Evolutionary conservation across 148 eudicot species (phyloP).

Genomic region (Nepenthes mirabilis): DNA sequence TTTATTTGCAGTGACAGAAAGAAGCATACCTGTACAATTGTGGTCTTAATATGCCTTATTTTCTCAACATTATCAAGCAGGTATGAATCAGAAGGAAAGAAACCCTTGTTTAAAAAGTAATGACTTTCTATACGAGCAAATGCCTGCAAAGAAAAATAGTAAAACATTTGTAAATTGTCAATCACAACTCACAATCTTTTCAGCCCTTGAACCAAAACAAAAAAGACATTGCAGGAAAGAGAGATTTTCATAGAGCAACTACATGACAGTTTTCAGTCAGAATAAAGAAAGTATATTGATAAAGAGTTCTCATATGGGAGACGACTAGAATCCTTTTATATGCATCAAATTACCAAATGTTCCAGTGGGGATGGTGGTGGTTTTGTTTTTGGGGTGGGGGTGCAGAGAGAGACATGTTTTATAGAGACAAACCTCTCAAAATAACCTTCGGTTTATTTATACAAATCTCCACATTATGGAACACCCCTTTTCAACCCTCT

Average conservation of each 20-base stretch:
- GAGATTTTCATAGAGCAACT: neutral
- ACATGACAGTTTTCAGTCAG: too few relatives aligned
- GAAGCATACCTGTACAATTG: conserved; percentile 74
- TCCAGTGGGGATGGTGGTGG: too few relatives aligned
- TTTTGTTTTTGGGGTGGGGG: too few relatives aligned
- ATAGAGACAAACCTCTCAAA: too few relatives aligned
- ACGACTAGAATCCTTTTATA: too few relatives aligned
- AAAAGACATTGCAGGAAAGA: neutral
- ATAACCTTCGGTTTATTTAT: too few relatives aligned
- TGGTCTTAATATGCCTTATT: conserved; percentile 75
- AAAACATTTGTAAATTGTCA: neutral
- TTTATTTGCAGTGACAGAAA: neutral
- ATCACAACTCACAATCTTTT: neutral
- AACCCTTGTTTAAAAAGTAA: conserved; percentile 79
- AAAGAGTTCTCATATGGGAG: too few relatives aligned
- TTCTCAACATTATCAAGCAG: conserved; percentile 82
- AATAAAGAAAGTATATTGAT: too few relatives aligned
- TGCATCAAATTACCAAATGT: too few relatives aligned
- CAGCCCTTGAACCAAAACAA: neutral
- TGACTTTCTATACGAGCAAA: conserved; percentile 97
- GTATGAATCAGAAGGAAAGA: conserved; percentile 72
- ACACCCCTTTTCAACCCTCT: too few relatives aligned
- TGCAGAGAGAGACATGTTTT: too few relatives aligned
- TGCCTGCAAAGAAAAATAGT: conserved; percentile 40
- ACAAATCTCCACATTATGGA: too few relatives aligned